phyloP scores from a whole-genome alignment of 495 filamentous ascomycete genomes.

The Penicillium pancosmium region DNA sequence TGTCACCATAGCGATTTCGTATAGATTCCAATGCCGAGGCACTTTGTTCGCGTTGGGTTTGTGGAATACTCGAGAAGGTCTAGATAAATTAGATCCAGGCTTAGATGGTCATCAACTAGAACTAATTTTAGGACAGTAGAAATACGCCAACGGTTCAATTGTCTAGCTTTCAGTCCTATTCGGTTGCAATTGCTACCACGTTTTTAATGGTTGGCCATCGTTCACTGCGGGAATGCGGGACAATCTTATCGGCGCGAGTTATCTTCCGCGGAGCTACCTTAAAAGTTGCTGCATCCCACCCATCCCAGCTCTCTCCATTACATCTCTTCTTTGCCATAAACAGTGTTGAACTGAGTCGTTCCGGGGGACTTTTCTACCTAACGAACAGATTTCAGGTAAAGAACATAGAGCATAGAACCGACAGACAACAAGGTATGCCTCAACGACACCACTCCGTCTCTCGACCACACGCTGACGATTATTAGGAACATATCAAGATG shows the following conservation, averaged over 20 bases:
- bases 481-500: constrained; percentile 53
- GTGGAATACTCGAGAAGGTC: too few relatives aligned
- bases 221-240: not conserved
- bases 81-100: too few relatives aligned
- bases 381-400: too few relatives aligned
- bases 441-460: not conserved
- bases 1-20: not conserved
- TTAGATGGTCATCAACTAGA: too few relatives aligned
- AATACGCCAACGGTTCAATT: too few relatives aligned
- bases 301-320: too few relatives aligned
- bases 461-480: constrained; percentile 4
- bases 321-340: not conserved
- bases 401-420: too few relatives aligned
- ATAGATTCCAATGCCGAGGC: not conserved
- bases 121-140: too few relatives aligned
- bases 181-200: too few relatives aligned
- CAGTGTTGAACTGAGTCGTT: not conserved
- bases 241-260: not conserved
- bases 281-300: not conserved
- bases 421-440: not conserved
- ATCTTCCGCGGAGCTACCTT: not conserved
- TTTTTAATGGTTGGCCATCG: not conserved
- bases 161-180: too few relatives aligned
- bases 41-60: not conserved
- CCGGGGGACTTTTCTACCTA: not conserved